phyloP scores from a whole-genome alignment of 164 flowering plant genomes.

The Chimonanthus salicifolius region DNA sequence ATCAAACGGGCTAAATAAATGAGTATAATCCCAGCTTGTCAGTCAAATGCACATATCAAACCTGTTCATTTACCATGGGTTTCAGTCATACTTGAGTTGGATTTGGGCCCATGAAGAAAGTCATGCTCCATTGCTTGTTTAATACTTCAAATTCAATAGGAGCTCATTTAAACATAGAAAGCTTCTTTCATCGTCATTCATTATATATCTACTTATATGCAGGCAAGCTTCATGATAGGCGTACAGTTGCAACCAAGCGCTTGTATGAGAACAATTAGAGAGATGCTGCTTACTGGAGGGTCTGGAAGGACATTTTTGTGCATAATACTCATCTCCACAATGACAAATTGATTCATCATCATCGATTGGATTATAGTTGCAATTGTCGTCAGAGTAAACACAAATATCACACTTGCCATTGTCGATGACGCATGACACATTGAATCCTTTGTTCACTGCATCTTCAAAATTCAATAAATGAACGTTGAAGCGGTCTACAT shows the following conservation, averaged over 20 bases:
- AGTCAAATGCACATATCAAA: not conserved
- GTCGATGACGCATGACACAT: not conserved
- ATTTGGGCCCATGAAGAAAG: not conserved
- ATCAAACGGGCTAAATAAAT: too few species aligned
- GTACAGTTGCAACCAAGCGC: conserved; percentile 73
- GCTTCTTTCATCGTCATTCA: not conserved
- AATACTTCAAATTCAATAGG: too few species aligned
- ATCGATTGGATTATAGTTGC: not conserved
- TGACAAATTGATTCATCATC: not conserved
- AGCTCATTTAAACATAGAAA: not conserved
- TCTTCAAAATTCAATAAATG: not conserved
- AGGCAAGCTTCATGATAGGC: conserved; percentile 65
- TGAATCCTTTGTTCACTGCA: not conserved
- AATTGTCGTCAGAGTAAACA: not conserved
- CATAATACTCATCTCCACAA: not conserved
- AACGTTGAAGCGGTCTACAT: not conserved
- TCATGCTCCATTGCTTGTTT: not conserved
- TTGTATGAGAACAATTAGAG: conserved; percentile 54
- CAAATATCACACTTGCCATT: not conserved
- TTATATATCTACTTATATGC: not conserved
- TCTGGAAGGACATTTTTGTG: not conserved
- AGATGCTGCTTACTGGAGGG: conserved; percentile 20
- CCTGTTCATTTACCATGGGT: not conserved
- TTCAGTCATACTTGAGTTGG: not conserved
- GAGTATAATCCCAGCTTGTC: not conserved